These are phyloP conservation scores for Macroventuria anomochaeta DNA, from an alignment of 2,329 filamentous ascomycete species.

Conservation along the genomic window DNA sequence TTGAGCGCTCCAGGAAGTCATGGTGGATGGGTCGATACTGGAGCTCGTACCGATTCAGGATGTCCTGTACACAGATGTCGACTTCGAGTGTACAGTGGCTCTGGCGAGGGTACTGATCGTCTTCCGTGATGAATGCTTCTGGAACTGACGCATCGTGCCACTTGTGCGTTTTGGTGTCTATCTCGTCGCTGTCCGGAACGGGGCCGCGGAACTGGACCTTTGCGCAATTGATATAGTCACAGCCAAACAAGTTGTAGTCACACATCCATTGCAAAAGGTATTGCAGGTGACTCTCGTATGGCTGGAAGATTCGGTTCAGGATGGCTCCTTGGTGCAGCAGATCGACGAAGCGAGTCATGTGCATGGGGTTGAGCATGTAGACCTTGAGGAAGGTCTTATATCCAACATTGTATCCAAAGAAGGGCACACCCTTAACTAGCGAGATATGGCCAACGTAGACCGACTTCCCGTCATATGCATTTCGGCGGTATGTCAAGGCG, in stretches of 20 bases:
- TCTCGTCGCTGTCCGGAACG: constrained; percentile 71
- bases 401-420: constrained; percentile 94
- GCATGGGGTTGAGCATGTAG: constrained; percentile 85
- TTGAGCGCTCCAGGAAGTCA: constrained; percentile 77
- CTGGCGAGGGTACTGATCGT: constrained; percentile 71
- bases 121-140: constrained; percentile 64
- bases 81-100: constrained; percentile 91
- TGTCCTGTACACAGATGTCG: constrained; percentile 87
- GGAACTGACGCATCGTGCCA: constrained; percentile 83
- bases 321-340: constrained; percentile 87
- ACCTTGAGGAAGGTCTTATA: constrained; percentile 92
- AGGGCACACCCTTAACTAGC: constrained; percentile 89
- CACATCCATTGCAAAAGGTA: constrained; percentile 97
- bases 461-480: constrained; percentile 71
- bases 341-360: constrained; percentile 87
- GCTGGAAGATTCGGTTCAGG: constrained; percentile 82
- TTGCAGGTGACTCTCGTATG: constrained; percentile 92
- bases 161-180: constrained; percentile 67
- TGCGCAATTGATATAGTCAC: constrained; percentile 78
- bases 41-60: constrained; percentile 80
- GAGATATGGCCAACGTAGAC: constrained; percentile 89
- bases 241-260: constrained; percentile 97
- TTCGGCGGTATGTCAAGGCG: constrained; percentile 81
- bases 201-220: constrained; percentile 77
- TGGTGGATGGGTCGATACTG: constrained; percentile 82